Conservation (phyloP, 495 filamentous ascomycete genomes). For the Aspergillus funiculosus region DNA sequence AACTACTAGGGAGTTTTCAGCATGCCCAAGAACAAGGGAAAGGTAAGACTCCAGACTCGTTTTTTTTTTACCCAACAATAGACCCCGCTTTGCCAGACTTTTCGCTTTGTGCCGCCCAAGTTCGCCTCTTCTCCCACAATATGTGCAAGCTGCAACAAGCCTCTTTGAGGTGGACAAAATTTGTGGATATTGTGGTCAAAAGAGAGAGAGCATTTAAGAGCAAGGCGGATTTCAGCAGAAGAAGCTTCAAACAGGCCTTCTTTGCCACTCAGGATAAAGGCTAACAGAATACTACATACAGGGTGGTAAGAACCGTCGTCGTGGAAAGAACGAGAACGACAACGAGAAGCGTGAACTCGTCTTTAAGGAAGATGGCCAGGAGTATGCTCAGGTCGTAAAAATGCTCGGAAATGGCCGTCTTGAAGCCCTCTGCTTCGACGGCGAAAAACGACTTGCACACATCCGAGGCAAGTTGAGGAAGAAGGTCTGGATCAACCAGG, state of each 20-base stretch:
- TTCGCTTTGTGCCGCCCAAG: constrained; percentile 14
- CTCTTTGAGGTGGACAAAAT: background rate
- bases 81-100: constrained; percentile 28
- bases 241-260: background rate
- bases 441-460: constrained; percentile 55
- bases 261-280: constrained; percentile 1
- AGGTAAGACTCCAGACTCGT: constrained; percentile 52
- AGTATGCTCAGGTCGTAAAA: constrained; percentile 97
- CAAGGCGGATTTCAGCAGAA: background rate
- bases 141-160: background rate
- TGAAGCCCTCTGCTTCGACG: constrained; percentile 96
- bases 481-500: constrained; percentile 99
- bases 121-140: constrained; percentile 9
- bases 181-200: background rate
- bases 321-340: constrained; percentile 99
- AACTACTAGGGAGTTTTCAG: constrained; percentile 32
- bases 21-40: constrained; percentile 99
- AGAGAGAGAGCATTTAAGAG: background rate
- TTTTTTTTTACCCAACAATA: constrained; percentile 16
- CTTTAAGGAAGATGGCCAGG: constrained; percentile 99
- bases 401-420: constrained; percentile 98
- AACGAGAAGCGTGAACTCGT: constrained; percentile 98
- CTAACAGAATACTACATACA: constrained; percentile 38
- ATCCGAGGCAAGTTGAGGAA: constrained; percentile 87
- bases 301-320: constrained; percentile 97